Percentiles rank a stretch among this genome's conserved stretches.
phyloP scores from a whole-genome alignment of 2,329 filamentous ascomycete species.

The Pestalotiopsis fici region DNA sequence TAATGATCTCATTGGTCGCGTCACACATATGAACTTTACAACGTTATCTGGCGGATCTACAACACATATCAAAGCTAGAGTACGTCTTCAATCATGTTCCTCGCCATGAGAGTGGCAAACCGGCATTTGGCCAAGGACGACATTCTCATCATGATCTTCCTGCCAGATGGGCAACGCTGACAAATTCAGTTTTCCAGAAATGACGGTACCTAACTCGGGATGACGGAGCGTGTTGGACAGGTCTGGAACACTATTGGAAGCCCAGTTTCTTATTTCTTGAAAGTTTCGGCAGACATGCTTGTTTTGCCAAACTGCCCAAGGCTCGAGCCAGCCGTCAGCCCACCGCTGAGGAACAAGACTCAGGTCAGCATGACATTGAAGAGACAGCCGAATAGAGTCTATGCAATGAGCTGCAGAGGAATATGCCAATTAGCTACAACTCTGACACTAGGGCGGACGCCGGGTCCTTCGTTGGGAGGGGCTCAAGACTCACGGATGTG shows the following conservation, averaged over 20 bases:
- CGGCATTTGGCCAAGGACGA: background rate
- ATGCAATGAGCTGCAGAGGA: background rate
- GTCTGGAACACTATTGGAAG: background rate
- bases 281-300: background rate
- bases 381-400: background rate
- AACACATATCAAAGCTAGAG: too few relatives aligned
- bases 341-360: background rate
- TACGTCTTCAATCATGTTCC: background rate
- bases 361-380: conserved; percentile 1
- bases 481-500: background rate
- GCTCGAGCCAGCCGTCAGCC: background rate
- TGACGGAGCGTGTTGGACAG: background rate
- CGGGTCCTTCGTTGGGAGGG: background rate
- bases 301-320: background rate
- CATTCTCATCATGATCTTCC: background rate
- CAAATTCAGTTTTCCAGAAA: background rate
- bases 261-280: background rate
- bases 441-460: background rate
- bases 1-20: too few relatives aligned
- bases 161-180: background rate
- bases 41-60: too few relatives aligned
- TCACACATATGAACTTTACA: too few relatives aligned
- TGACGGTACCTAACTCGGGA: background rate
- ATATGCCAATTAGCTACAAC: background rate
- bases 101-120: background rate